phyloP scores from a whole-genome alignment of 345 rosid species.

The Camelina neglecta region DNA sequence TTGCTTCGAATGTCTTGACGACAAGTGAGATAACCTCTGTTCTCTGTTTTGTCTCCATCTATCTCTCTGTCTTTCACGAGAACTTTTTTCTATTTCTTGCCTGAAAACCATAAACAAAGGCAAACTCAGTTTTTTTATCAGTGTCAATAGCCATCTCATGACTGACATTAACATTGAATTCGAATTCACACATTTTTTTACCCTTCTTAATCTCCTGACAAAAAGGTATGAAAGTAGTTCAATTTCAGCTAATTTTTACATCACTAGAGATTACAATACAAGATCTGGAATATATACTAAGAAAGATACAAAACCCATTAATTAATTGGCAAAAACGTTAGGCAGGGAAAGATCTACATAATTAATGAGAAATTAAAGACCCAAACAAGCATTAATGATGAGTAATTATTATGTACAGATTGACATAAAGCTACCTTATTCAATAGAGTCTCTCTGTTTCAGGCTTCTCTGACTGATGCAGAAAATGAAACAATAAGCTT shows the following conservation, averaged over 20 bases:
- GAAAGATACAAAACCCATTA: slow-evolving; percentile 30
- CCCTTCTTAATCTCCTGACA: slow-evolving; percentile 28
- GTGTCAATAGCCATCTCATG: slow-evolving; percentile 35
- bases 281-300: slow-evolving; percentile 16
- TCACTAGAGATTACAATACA: slow-evolving; percentile 23
- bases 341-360: slow-evolving; percentile 5
- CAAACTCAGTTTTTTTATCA: slow-evolving; percentile 37
- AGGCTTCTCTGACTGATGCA: slow-evolving; percentile 19
- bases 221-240: slow-evolving; percentile 6
- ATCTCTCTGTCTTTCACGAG: slow-evolving; percentile 34
- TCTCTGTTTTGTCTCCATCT: slow-evolving; percentile 43
- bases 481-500: slow-evolving; percentile 24
- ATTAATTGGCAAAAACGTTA: slow-evolving; percentile 11
- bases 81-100: slow-evolving; percentile 25
- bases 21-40: slow-evolving; percentile 31
- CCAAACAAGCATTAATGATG: background rate
- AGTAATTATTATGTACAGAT: slow-evolving; percentile 6
- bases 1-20: slow-evolving; percentile 24
- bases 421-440: slow-evolving; percentile 9
- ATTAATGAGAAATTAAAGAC: slow-evolving; percentile 9
- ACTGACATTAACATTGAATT: slow-evolving; percentile 37
- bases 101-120: slow-evolving; percentile 31
- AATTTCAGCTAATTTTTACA: slow-evolving; percentile 12
- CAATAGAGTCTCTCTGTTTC: slow-evolving; percentile 14
- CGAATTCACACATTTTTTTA: slow-evolving; percentile 11